Base-by-base conservation (phyloP, 1,284 basidiomycete genomes). In the Puccinia brachypodii region DNA sequence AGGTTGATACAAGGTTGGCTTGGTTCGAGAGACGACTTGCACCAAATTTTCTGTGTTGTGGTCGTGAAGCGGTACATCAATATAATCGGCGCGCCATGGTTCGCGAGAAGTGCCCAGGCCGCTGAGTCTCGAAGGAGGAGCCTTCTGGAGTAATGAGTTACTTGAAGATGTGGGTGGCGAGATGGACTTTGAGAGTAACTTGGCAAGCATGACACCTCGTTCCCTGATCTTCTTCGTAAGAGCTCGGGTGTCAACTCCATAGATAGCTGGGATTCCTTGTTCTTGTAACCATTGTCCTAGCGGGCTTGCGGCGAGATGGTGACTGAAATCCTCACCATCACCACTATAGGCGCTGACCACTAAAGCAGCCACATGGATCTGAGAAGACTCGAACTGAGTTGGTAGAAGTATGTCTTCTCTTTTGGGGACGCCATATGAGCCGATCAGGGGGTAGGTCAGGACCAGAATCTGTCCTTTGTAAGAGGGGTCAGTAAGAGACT, bases 381-480 rank as follows among this genome's bases (percentile, higher is more conserved):
- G 91, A 76, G 92, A 93, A 3, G 95, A 98, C 89, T 99, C 97
- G 87, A 98, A 99, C 16, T 82, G 72, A 58, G 80, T 64, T 31
- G 72, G 62, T 31, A 82, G 22, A 19, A 58, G 9, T 13, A 40
- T 36, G 9, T 66, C 50, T 33, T 50, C 44, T 64, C 60, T 33
- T 73, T 82, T 66, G 78, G 97, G 97, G n/a, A 99, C 96, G 87
- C 97, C 97, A 86, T 99, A 99, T 88, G 98, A 98, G 80, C 97
- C 97, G 84, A 98, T 90, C 84, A 99, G 90, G 4, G 97, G 97
- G 88, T 98, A 99, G 6, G 97, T 99, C 84, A 99, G 90, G 83
- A 99, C 92, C 83, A 99, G 92, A 86, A 99, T 99, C 88, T 99
- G 97, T 74, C 95, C 95, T 87, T 96, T 92, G 88, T 99, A 99